Evolutionary conservation across 2,329 filamentous ascomycete genomes (phyloP).

Genomic region (Penicillium glabrum): DNA sequence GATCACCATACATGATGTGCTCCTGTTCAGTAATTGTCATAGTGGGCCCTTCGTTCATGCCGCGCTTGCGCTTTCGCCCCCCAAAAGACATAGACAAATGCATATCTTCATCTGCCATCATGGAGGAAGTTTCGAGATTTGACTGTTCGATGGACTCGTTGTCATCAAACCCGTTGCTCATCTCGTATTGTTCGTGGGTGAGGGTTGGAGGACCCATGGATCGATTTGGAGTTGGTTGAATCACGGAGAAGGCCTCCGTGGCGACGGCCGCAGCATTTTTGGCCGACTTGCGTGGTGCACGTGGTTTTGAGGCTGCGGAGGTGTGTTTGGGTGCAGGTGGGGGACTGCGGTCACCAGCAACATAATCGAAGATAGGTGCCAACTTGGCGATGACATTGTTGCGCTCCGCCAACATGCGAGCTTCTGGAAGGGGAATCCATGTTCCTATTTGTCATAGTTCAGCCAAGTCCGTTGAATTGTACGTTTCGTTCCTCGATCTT

Average conservation of each 20-base stretch:
- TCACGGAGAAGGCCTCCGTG: conserved; percentile 31
- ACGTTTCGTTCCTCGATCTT: background rate
- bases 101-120: conserved; percentile 79
- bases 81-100: conserved; percentile 64
- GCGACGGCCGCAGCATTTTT: conserved; percentile 44
- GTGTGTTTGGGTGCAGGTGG: conserved; percentile 92
- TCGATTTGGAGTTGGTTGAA: conserved; percentile 27
- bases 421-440: conserved; percentile 87
- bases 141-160: conserved; percentile 81
- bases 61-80: conserved; percentile 74
- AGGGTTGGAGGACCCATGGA: conserved; percentile 38
- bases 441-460: conserved; percentile 61
- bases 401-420: conserved; percentile 76
- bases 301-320: conserved; percentile 68
- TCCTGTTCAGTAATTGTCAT: conserved; percentile 70
- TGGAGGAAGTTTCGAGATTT: conserved; percentile 80
- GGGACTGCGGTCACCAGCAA: conserved; percentile 80
- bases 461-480: background rate
- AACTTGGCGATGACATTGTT: conserved; percentile 85
- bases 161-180: conserved; percentile 64
- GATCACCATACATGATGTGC: conserved; percentile 88
- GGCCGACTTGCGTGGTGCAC: conserved; percentile 66
- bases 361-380: conserved; percentile 83
- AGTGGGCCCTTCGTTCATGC: conserved; percentile 58
- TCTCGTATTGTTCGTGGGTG: conserved; percentile 66